phyloP scores from a whole-genome alignment of 495 filamentous ascomycete species.

The Patellaria atrata region DNA sequence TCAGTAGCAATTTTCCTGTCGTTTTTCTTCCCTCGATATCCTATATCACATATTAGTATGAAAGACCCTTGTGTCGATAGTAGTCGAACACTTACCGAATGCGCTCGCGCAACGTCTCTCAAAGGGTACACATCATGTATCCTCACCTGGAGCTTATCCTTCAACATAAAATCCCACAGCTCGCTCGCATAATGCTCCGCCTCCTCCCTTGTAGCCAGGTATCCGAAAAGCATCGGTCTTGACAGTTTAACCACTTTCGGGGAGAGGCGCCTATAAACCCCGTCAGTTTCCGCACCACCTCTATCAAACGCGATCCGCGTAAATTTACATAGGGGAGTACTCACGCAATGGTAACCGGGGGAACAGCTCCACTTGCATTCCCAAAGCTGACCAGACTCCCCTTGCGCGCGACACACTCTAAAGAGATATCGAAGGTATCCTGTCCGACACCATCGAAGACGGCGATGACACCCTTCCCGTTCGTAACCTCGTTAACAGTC shows the following conservation, averaged over 20 bases:
- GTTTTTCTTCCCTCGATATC: slow-evolving; percentile 76
- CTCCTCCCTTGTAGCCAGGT: slow-evolving; percentile 65
- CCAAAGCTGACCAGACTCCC: slow-evolving; percentile 79
- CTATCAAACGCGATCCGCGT: not conserved
- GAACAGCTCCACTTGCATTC: slow-evolving; percentile 73
- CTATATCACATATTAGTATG: slow-evolving; percentile 13
- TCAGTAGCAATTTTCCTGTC: slow-evolving; percentile 58
- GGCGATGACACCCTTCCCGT: slow-evolving; percentile 48
- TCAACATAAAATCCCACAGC: slow-evolving; percentile 55
- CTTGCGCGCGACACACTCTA: slow-evolving; percentile 67
- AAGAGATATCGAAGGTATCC: slow-evolving; percentile 69
- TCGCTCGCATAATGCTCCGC: slow-evolving; percentile 55
- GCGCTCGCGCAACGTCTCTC: slow-evolving; percentile 57
- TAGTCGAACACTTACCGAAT: slow-evolving; percentile 33
- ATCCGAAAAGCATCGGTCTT: slow-evolving; percentile 59
- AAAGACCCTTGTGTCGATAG: not conserved
- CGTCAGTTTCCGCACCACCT: not conserved
- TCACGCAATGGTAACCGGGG: slow-evolving; percentile 53
- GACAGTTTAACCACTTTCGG: slow-evolving; percentile 71
- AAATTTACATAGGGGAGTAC: slow-evolving; percentile 14
- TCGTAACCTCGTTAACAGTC: slow-evolving; percentile 26
- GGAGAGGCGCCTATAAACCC: slow-evolving; percentile 33
- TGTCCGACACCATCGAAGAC: slow-evolving; percentile 87
- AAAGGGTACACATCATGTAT: slow-evolving; percentile 78
- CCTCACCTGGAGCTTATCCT: slow-evolving; percentile 53